These are phyloP conservation scores for Monsonia emarginata DNA, from an alignment of 441 rosid species.

Conservation along the genomic window DNA sequence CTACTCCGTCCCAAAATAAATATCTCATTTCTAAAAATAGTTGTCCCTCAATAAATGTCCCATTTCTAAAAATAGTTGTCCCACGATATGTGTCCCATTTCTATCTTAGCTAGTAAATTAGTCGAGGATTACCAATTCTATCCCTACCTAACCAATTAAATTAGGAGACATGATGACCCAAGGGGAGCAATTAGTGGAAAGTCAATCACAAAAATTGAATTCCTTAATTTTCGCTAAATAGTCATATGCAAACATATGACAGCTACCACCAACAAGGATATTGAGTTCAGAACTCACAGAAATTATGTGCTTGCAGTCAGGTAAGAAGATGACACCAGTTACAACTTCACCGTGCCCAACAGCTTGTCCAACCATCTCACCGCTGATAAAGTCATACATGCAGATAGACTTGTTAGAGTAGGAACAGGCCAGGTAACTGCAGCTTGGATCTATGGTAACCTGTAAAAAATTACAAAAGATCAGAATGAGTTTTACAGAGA, in stretches of 20 bases:
- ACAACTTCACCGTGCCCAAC: conserved; percentile 70
- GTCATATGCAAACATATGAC: conserved; percentile 1
- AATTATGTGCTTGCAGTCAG: conserved; percentile 75
- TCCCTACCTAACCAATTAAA: too few relatives aligned
- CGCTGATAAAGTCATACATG: conserved; percentile 48
- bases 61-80: too few relatives aligned
- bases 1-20: too few relatives aligned
- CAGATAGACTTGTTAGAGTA: conserved; percentile 68
- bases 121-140: too few relatives aligned
- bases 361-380: conserved; percentile 62
- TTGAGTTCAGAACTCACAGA: conserved; percentile 48
- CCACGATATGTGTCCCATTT: too few relatives aligned
- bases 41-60: too few relatives aligned
- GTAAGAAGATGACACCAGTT: conserved; percentile 73
- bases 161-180: too few relatives aligned
- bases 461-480: conserved; percentile 21
- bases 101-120: too few relatives aligned
- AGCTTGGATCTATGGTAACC: conserved; percentile 76
- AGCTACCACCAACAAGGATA: conserved; percentile 10
- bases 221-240: too few relatives aligned
- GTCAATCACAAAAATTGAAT: too few relatives aligned
- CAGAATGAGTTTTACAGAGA: conserved; percentile 16
- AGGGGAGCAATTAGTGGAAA: too few relatives aligned
- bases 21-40: too few relatives aligned
- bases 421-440: conserved; percentile 61